A percentile compares a stretch with the other conserved stretches of the same genome.
phyloP scores from a whole-genome alignment of 257 asterid species.

The Capsicum pubescens region DNA sequence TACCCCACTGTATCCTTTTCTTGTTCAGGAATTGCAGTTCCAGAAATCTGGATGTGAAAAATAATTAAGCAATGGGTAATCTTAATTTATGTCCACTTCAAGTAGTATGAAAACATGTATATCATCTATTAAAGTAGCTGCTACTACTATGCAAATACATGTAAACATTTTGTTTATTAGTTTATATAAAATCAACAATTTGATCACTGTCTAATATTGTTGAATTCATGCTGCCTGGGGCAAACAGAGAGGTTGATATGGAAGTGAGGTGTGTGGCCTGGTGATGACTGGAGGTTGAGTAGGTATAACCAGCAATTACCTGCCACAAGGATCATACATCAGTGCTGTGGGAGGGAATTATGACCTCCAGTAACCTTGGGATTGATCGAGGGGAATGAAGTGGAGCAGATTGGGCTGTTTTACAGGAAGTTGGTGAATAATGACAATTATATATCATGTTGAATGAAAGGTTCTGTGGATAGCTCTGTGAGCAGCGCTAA shows the following conservation, averaged over 20 bases:
- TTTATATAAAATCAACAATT: too few species aligned
- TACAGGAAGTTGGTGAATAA: neutral
- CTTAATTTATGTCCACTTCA: neutral
- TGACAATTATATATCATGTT: neutral
- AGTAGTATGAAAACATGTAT: neutral
- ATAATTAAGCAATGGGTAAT: neutral
- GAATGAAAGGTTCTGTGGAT: neutral
- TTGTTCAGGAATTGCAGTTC: neutral
- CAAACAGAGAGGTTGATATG: neutral
- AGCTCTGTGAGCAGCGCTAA: neutral
- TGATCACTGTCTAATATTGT: neutral
- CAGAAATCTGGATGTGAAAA: neutral
- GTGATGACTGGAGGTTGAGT: neutral
- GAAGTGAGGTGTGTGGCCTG: neutral
- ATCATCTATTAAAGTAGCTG: neutral
- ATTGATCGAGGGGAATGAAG: neutral
- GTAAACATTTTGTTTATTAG: neutral
- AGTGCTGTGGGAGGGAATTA: neutral
- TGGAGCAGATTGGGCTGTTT: neutral
- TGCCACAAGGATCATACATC: neutral
- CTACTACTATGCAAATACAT: neutral
- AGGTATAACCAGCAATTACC: neutral
- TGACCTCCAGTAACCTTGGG: neutral
- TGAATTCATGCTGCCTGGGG: neutral
- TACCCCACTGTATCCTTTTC: neutral